Evolutionary conservation across 148 eudicot genomes (phyloP).

Genomic region (Vaccinium vitisidaea): DNA sequence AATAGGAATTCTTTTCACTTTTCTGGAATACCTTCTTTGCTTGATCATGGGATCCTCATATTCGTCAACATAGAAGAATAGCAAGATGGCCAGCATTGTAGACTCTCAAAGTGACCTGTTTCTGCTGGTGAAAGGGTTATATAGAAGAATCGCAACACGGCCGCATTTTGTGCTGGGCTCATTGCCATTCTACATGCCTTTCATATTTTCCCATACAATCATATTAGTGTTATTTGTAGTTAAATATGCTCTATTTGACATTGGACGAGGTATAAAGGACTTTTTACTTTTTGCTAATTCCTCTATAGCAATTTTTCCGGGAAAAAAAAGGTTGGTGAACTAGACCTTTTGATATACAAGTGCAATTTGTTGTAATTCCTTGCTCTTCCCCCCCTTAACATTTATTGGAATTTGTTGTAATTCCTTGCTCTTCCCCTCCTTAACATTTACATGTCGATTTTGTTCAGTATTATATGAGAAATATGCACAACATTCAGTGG

Average conservation of each 20-base stretch:
- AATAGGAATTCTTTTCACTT: conserved; percentile 14
- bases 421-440: not conserved
- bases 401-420: not conserved
- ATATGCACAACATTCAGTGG: not conserved
- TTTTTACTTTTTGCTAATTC: not conserved
- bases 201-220: not conserved
- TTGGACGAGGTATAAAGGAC: not conserved
- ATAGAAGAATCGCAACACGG: not conserved
- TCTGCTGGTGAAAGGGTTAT: conserved; percentile 7
- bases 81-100: not conserved
- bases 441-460: not conserved
- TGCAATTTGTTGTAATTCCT: not conserved
- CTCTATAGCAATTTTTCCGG: not conserved
- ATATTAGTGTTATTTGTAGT: not conserved
- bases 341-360: not conserved
- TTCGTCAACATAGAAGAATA: not conserved
- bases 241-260: not conserved
- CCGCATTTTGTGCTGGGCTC: not conserved
- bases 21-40: not conserved
- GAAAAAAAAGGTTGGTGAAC: not conserved
- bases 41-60: not conserved
- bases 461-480: not conserved
- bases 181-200: not conserved
- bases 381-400: not conserved
- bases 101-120: not conserved